Evolutionary conservation across 2,329 filamentous ascomycete genomes (phyloP).

Genomic region (Pseudocercospora pini-densiflorae): DNA sequence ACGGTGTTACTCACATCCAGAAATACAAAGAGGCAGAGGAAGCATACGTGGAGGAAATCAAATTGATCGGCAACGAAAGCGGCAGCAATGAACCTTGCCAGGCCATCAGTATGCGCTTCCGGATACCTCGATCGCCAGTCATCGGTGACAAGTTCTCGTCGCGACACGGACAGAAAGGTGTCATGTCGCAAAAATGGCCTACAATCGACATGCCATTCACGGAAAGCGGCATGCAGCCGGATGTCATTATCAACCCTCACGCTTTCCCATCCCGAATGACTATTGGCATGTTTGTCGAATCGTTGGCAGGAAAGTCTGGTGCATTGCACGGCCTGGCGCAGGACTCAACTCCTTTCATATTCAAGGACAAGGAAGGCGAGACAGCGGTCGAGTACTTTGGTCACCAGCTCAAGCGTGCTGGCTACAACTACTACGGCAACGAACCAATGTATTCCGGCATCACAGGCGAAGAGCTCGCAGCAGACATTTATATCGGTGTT

Average conservation of each 20-base stretch:
- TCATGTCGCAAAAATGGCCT: slow-evolving; percentile 95
- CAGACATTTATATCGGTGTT: slow-evolving; percentile 94
- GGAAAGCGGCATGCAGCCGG: slow-evolving; percentile 93
- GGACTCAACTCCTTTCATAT: slow-evolving; percentile 93
- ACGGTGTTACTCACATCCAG: slow-evolving; percentile 83
- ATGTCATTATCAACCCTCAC: slow-evolving; percentile 99
- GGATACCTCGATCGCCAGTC: slow-evolving; percentile 84
- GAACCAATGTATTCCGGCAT: slow-evolving; percentile 99
- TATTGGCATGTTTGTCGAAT: slow-evolving; percentile 99
- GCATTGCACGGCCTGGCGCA: slow-evolving; percentile 94
- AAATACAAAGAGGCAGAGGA: slow-evolving; percentile 93
- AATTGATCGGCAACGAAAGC: slow-evolving; percentile 82
- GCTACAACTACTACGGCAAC: slow-evolving; percentile 98
- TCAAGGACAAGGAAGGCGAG: slow-evolving; percentile 76
- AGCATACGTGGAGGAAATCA: slow-evolving; percentile 90
- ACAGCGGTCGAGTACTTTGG: slow-evolving; percentile 95
- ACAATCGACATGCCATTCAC: slow-evolving; percentile 94
- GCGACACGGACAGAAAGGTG: slow-evolving; percentile 97
- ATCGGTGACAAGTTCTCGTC: slow-evolving; percentile 99
- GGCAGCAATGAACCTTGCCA: slow-evolving; percentile 82
- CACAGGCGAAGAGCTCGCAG: slow-evolving; percentile 89
- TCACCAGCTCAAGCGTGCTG: slow-evolving; percentile 90
- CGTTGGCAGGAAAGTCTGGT: slow-evolving; percentile 91
- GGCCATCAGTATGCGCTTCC: slow-evolving; percentile 88
- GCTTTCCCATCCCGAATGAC: slow-evolving; percentile 99